These are phyloP conservation scores for Yarrowia sp. DNA, from an alignment of 805 yeast species.

Conservation along the genomic window DNA sequence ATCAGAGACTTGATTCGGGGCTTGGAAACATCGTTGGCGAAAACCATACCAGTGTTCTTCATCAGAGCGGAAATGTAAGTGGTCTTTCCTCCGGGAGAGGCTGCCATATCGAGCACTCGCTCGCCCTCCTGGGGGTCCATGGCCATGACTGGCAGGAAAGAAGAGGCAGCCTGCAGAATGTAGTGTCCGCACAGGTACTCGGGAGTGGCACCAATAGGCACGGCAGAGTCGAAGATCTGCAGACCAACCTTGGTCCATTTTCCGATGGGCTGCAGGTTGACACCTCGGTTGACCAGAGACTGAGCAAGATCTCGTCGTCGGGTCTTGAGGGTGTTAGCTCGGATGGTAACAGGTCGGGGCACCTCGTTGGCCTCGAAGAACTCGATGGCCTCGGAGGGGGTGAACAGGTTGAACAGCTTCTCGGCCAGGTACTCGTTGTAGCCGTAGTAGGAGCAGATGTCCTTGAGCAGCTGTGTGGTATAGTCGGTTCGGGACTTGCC, in stretches of 20 bases:
- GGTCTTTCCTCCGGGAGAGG: constrained; percentile 99
- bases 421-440: constrained; percentile 90
- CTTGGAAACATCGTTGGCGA: constrained; percentile 96
- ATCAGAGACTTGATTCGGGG: constrained; percentile 93
- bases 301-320: constrained; percentile 96
- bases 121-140: constrained; percentile 96
- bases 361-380: constrained; percentile 98
- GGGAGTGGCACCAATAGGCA: constrained; percentile 99
- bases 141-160: constrained; percentile 97
- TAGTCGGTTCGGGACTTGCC: constrained; percentile 86
- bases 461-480: constrained; percentile 70
- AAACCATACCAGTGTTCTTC: constrained; percentile 97
- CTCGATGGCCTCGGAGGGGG: constrained; percentile 96
- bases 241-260: constrained; percentile 98
- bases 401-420: constrained; percentile 83
- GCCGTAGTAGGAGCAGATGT: constrained; percentile 91
- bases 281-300: constrained; percentile 92
- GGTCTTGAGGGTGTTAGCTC: constrained; percentile 94
- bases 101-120: constrained; percentile 96
- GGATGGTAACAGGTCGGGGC: constrained; percentile 91
- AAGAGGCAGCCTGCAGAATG: constrained; percentile 96
- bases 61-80: constrained; percentile 92
- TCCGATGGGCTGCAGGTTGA: constrained; percentile 94
- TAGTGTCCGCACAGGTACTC: constrained; percentile 98
- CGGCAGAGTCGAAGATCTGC: constrained; percentile 96